Evolutionary conservation across 2,329 filamentous ascomycete species (phyloP), one percentile per base, ranked within the genome.

Genomic region (Sclerotinia sclerotiorum): DNA sequence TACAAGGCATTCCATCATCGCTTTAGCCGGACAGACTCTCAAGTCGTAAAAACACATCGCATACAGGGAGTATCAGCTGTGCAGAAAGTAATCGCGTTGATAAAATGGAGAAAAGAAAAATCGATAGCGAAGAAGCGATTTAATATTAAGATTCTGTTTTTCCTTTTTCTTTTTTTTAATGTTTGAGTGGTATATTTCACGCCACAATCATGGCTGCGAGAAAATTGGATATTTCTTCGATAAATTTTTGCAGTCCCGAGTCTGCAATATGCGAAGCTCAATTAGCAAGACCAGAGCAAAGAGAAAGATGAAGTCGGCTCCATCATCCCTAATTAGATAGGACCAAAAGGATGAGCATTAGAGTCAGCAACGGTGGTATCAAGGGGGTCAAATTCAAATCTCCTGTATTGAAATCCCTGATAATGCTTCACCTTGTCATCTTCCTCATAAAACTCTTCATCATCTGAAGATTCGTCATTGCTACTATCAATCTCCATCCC

Each of bases 51-150:
- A 11, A 35, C 0, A 5, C 5, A 21, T 60, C 5, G 0, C 7
- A 3, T 24, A 5, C 7, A 1, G 3, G 5, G 7, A 27, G 0
- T 32, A 35, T 8, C 2, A 17, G 39, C 19, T n/a, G 10, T 2
- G 13, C 7, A 5, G 21, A 5, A 35, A 46, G 3, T 10, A 11
- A 24, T 24, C 1, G 2, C 24, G 2, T 4, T 19, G 2, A 2
- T 0, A 21, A 10, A 19, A 13, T 39, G 1, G 19, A 49, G 21
- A 61, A 7, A 21, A n/a, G 0, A 49, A 5, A 13, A 1, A 19
- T 21, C 3, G 13, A 49, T 13, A 29, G 5, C 11, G 17, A 15
- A 51, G 19, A 55, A 6, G 13, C 19, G 2, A 19, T 15, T 11
- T 10, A 1, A 17, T 11, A 3, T n/a, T n/a, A n/a, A n/a, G n/a